Percentiles rank a stretch among this genome's conserved stretches.
These are phyloP conservation scores for Melaleuca alternifolia DNA, from an alignment of 345 rosid genomes.

Conservation along the genomic window DNA sequence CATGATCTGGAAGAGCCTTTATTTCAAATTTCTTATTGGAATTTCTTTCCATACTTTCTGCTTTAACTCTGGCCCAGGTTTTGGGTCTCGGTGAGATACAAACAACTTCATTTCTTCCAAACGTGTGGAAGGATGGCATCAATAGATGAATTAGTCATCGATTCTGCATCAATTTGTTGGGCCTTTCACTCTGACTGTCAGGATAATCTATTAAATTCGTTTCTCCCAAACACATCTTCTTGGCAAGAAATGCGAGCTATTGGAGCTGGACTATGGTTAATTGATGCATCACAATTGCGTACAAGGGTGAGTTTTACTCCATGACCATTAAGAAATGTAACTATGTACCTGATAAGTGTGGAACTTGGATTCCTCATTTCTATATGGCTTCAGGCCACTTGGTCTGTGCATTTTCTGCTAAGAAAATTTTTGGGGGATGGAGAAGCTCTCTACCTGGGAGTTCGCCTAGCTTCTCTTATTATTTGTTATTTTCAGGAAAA, in stretches of 20 bases:
- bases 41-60: background rate
- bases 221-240: constrained; percentile 65
- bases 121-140: constrained; percentile 52
- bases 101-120: constrained; percentile 43
- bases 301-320: constrained; percentile 38
- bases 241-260: constrained; percentile 79
- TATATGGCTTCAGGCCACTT: background rate
- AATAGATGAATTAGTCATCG: constrained; percentile 49
- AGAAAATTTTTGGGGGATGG: background rate
- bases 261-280: constrained; percentile 90
- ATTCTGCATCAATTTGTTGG: constrained; percentile 63
- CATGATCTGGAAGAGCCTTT: background rate
- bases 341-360: background rate
- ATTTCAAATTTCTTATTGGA: background rate
- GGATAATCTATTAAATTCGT: constrained; percentile 50
- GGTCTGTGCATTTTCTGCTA: background rate
- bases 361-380: background rate
- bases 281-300: constrained; percentile 57
- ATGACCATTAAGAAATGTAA: background rate
- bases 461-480: background rate
- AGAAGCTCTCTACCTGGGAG: background rate
- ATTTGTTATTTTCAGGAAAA: background rate
- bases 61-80: constrained; percentile 30
- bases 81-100: constrained; percentile 74
- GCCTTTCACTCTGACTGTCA: constrained; percentile 94